phyloP scores from a whole-genome alignment of 805 yeast genomes.

The Maudiozyma turicensis region DNA sequence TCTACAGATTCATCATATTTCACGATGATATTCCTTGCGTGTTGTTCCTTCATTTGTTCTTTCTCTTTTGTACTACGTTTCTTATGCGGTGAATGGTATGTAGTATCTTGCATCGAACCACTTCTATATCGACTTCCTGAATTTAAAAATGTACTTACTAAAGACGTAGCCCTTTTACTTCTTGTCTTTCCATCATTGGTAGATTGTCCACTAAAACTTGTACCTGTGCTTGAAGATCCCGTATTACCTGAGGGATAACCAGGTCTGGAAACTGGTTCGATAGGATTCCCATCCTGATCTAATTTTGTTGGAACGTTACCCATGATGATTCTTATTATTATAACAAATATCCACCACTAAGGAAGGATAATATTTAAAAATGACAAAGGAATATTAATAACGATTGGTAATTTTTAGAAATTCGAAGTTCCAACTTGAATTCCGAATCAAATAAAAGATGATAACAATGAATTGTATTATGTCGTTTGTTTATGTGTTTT shows the following conservation, averaged over 20 bases:
- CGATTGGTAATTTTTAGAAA: too few relatives aligned
- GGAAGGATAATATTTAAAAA: neutral
- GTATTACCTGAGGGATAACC: constrained; percentile 4
- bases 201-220: neutral
- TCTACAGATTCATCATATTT: constrained; percentile 66
- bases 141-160: constrained; percentile 18
- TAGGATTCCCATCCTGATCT: constrained; percentile 21
- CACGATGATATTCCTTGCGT: constrained; percentile 49
- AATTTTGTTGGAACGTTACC: constrained; percentile 42
- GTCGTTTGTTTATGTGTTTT: too few relatives aligned
- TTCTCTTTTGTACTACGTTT: constrained; percentile 44
- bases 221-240: constrained; percentile 5
- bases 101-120: constrained; percentile 8
- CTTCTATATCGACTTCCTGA: constrained; percentile 19
- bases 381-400: neutral
- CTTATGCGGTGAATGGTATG: constrained; percentile 13
- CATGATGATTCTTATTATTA: constrained; percentile 20
- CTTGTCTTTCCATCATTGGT: constrained; percentile 4
- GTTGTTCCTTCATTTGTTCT: constrained; percentile 42
- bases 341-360: too few relatives aligned
- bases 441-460: too few relatives aligned
- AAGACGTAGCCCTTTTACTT: constrained; percentile 19
- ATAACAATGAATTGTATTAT: too few relatives aligned
- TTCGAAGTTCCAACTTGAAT: too few relatives aligned
- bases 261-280: constrained; percentile 4